Base-by-base conservation (phyloP, 257 asterid species). In the Ajuga chamaepitys region DNA sequence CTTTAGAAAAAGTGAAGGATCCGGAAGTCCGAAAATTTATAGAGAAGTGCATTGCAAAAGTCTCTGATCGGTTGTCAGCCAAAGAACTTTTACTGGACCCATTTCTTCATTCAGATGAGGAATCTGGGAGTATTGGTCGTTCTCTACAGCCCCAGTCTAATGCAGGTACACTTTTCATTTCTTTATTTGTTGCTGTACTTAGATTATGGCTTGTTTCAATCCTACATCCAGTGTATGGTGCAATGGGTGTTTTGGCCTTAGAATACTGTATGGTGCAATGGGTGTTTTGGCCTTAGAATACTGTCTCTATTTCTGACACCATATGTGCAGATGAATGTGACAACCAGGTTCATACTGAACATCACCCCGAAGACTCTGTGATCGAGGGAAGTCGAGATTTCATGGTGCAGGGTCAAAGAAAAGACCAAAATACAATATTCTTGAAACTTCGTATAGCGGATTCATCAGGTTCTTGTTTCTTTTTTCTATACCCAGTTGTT, bases 401-500 rank as follows among this genome's bases (percentile, higher is more conserved):
- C 68, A 85, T 86, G 35, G 88, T 94, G 70, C 84, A 88, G 71
- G 96, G 97, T 25, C 93, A 90, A 71, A 86, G 95, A 77, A 90
- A 88, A 80, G 96, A 90, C 75, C 88, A 88, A 4, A 90, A 94
- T 70, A 90, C 96, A n/a, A 81, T 94, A 76, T 90, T 88, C 72
- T 78, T 94, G 78, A 94, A 90, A 78, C 89, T 94, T 65, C 86
- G 95, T 16, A 94, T 90, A 54, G 89, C 86, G 57, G 97, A 90
- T 73, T 76, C 97, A 28, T 66, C 99, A 77, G 99, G 71, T 41
- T 76, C 64, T 58, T 77, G 45, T 78, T 70, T 76, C 51, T 66
- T 68, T 57, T 72, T 70, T 64, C 58, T 71, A 21, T 26, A 16
- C 35, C 32, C 13, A 26, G 14, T 40, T 41, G 24, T 63, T 64